A percentile compares a stretch with the other conserved stretches of the same genome.
Evolutionary conservation across 208 protist species (phyloP).

Genomic region (Histomonas meleagridis): DNA sequence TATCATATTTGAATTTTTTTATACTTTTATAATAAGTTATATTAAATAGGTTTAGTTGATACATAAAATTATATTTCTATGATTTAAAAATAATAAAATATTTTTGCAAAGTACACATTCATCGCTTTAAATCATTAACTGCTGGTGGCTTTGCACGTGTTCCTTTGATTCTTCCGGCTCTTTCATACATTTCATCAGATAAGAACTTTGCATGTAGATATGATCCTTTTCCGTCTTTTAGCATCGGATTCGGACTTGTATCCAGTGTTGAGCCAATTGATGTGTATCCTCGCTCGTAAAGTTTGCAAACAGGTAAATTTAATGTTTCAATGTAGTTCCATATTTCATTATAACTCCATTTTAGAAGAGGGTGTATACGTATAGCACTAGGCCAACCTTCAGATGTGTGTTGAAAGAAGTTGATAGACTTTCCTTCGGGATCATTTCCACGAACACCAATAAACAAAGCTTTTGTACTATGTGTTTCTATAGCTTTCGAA

Average conservation of each 20-base stretch:
- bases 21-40: too few species aligned
- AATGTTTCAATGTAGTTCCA: constrained; percentile 10
- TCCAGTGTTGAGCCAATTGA: not conserved
- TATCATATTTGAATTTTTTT: too few species aligned
- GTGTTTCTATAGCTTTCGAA: not conserved
- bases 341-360: constrained; percentile 11
- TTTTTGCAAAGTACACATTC: too few species aligned
- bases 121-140: too few species aligned
- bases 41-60: too few species aligned
- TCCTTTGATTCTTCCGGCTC: not conserved
- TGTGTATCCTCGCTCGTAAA: not conserved
- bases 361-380: not conserved
- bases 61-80: too few species aligned
- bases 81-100: too few species aligned
- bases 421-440: not conserved
- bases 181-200: not conserved
- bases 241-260: not conserved
- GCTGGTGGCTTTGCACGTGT: too few species aligned
- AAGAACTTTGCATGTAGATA: not conserved
- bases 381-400: not conserved
- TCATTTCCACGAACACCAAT: not conserved
- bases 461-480: not conserved
- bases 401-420: not conserved
- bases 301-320: not conserved
- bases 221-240: not conserved